Conservation (phyloP, 2,329 filamentous ascomycete species). For the Xylaria sp. region DNA sequence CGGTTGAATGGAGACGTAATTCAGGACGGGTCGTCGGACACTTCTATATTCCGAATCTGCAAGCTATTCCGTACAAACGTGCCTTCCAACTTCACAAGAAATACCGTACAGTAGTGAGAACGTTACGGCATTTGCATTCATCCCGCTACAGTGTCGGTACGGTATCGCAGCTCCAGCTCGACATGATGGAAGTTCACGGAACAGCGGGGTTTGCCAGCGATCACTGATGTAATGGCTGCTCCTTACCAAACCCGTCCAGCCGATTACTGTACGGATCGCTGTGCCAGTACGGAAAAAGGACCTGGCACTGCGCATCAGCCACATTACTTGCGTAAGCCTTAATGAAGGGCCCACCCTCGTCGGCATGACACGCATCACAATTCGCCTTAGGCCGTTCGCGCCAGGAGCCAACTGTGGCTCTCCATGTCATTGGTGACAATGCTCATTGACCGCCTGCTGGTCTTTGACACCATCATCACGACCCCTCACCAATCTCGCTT, state of each 20-base stretch:
- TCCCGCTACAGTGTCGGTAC: not conserved
- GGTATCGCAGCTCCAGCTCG: conserved; percentile 15
- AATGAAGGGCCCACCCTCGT: conserved; percentile 22
- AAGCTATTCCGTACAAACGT: too few relatives aligned
- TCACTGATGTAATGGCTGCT: conserved; percentile 32
- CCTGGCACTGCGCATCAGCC: conserved; percentile 27
- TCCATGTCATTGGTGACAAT: not conserved
- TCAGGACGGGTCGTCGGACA: not conserved
- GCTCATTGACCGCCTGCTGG: not conserved
- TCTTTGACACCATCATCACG: not conserved
- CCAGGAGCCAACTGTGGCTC: not conserved
- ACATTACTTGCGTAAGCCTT: conserved; percentile 33
- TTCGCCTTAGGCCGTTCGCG: not conserved
- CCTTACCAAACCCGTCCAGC: not conserved
- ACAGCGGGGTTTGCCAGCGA: conserved; percentile 8
- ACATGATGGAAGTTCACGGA: conserved; percentile 19
- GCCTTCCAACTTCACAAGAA: too few relatives aligned
- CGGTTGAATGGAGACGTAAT: conserved; percentile 11
- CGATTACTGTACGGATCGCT: too few relatives aligned
- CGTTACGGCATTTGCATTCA: not conserved
- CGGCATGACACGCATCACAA: conserved; percentile 18
- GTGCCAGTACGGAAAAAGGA: too few relatives aligned
- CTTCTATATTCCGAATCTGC: too few relatives aligned
- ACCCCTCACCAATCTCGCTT: not conserved
- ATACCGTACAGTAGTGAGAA: not conserved